Base-by-base conservation (phyloP, 768 basidiomycete genomes). In the Termitomyces titanicus region DNA sequence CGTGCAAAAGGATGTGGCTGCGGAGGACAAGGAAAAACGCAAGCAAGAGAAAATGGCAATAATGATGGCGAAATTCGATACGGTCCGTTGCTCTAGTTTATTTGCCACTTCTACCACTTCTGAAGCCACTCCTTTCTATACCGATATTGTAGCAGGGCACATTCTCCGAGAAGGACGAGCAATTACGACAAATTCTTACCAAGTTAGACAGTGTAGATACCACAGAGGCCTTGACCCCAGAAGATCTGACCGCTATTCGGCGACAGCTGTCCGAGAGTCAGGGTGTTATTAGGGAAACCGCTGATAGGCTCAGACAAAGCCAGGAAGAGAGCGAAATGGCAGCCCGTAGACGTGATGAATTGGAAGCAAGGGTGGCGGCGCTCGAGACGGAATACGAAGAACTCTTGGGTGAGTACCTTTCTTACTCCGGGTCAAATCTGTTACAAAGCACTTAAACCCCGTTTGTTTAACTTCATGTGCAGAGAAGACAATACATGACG, bases 21-120 rank as follows among this genome's bases (percentile, higher is more conserved):
- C 86, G 31, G 97, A 98, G 70, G 97, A 98, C 69, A 98, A 95
- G 75, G 97, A 99, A 79, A 97, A 93, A 79, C 85, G 91, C 70
- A 98, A 98, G 72, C 94, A 96, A 66, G 96, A 98, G 77, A 98
- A 98, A 81, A 92, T 99, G 91, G 94, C 93, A 9, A 78, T 94
- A 61, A 97, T 99, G 93, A 98, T 99, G 96, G 93, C 96, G 55
- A 95, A 96, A 71, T 96, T 99, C 63, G 95, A 98, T 72, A 82
- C 89, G 58, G 96, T 96, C 61, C 65, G 89, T 75, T 54, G 38
- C 40, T 34, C 34, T 39, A 62, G 43, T 55, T 25, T 45, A 45
- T 33, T 45, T 49, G 40, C 25, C 29, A 57, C 5, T 52, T 38
- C 31, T 44, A 17, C 17, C 13, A 38, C 45, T 50, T 55, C 51